Base-by-base conservation (phyloP, 352 stramenopile species). In the Pythium biforme region DNA sequence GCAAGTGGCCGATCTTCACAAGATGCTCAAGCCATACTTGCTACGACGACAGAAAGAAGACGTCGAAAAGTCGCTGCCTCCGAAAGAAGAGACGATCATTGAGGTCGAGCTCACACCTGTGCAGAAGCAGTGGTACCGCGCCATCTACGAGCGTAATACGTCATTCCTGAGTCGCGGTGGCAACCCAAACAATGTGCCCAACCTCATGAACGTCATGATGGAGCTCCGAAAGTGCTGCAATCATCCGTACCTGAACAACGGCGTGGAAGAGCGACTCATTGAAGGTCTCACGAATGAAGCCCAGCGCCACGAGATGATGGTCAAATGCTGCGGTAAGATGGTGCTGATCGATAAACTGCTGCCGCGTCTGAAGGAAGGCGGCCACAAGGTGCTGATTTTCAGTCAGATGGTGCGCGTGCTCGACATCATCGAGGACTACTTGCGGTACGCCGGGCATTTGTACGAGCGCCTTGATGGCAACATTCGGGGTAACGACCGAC, bases 341-440 rank as follows among this genome's bases (percentile, higher is more conserved):
- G 95, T 99, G 59, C 68, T 99, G 25, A 84, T 99, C 23, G 97
- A 99, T 76, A 99, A 99, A 72, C 75, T 99, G 14, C 76, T 99
- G 14, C 96, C 97, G 15, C 90, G 95, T 12, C 76, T 99, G 23
- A 98, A 98, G 66, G 84, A 93, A 51, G 96, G 98, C 55, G 96
- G 97, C 3, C 97, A 99, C 72, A 96, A 98, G 37, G 94, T 99
- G 27, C 83, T 99, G 15, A 94, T 99, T 22, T 99, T 99, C 73
- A 99, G 91, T 52, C 98, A 99, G 78, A 96, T 98, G 86, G 97
- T 98, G 47, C 97, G 97, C 37, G 99, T 99, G 72, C 77, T 99
- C 49, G 96, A 99, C 73, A 98, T 99, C 33, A 95, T 99, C 22
- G 96, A 99, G 68, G 98, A 99, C 68, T 99, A 99, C 75, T 73